These are phyloP conservation scores for Acanthamoeba healyi DNA, from an alignment of 208 protist species.

Conservation along the genomic window DNA sequence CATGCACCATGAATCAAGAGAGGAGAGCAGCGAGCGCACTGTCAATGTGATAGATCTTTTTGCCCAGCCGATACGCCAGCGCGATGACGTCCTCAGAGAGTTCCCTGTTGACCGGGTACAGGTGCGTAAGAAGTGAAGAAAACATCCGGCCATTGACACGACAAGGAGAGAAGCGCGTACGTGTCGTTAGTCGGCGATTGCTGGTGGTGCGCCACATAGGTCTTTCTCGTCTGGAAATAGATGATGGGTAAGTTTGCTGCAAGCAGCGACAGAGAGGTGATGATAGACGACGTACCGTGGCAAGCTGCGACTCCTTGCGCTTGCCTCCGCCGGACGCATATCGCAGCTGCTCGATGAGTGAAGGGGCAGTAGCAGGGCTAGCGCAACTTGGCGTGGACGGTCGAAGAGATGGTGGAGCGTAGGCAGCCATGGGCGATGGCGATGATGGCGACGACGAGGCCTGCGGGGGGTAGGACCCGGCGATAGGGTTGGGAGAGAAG, in stretches of 20 bases:
- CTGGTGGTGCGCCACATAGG: background rate
- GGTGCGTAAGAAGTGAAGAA: background rate
- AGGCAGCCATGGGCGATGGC: constrained; percentile 17
- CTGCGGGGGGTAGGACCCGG: constrained; percentile 40
- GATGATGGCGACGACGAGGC: constrained; percentile 46
- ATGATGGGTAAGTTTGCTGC: background rate
- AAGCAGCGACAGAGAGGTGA: background rate
- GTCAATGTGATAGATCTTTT: constrained; percentile 63
- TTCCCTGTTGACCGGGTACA: background rate
- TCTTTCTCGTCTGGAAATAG: constrained; percentile 4
- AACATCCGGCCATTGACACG: no score
- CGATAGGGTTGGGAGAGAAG: background rate
- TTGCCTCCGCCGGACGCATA: background rate
- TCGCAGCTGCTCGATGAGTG: constrained; percentile 41
- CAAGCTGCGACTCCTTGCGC: constrained; percentile 47
- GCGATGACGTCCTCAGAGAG: constrained; percentile 3
- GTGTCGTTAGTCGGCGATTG: background rate
- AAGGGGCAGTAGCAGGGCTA: background rate
- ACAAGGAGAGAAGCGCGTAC: background rate
- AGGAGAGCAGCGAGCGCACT: background rate
- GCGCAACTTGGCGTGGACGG: background rate
- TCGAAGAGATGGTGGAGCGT: background rate
- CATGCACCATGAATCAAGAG: background rate
- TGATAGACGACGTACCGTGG: background rate
- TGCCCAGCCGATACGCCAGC: constrained; percentile 48